Base-by-base conservation (phyloP, 805 yeast genomes). In the Teunomyces lycoperdinae region DNA sequence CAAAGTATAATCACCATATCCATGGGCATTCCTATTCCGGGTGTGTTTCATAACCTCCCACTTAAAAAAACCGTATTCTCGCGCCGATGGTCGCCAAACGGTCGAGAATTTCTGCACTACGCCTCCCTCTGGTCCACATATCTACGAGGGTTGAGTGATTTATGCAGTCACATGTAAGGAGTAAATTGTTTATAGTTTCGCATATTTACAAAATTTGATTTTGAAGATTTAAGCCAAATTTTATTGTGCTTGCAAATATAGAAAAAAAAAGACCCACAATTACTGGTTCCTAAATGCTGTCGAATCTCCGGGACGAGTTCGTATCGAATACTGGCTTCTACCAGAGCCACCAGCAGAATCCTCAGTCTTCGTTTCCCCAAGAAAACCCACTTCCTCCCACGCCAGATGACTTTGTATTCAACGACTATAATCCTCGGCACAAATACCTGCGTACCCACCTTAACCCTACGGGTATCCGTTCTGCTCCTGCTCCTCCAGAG, bases 371-470 rank as follows among this genome's bases (percentile, higher is more conserved):
- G 4, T 13, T 20, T 36, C 38, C 20, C 9, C 32, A 14, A 33
- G 14, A 16, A 46, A 43, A n/a, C 32, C 42, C 44, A 4, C 39
- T 26, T 2, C 27, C 39, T 5, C 17, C 41, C 9, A 36, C 39
- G n/a, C 44, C 44, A 32, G 42, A 40, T 13, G 36, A 31, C 38
- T 45, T 38, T 38, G 41, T 38, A n/a, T 38, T 38, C 24, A 38
- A 26, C 30, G 41, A 38, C 5, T 38, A 38, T 29, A 38, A 38
- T 16, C 41, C 41, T 11, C 29, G 17, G 9, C 41, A 20, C 9
- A 42, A 39, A 11, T 34, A 44, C 32, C 43, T 42, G 2, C 45
- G 45, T 10, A n/a, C 43, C 9, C 17, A 27, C n/a, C n/a, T 20
- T n/a, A 11, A 6, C 10, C 13, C 36, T 4, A 29, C 46, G 35